Conservation (phyloP, 805 yeast genomes). For the Suhomyces vadensis region DNA sequence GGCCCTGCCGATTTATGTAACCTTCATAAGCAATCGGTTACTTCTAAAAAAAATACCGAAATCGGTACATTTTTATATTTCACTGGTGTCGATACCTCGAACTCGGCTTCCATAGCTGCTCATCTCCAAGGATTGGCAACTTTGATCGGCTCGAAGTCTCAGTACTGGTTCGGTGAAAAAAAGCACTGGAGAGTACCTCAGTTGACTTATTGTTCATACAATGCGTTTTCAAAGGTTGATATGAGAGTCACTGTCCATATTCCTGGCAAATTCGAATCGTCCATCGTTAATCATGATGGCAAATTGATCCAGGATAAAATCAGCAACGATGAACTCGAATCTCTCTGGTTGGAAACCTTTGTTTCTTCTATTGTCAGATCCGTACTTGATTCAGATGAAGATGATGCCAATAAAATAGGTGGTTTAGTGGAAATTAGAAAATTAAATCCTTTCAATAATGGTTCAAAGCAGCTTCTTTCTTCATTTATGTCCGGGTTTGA, state of each 20-base stretch:
- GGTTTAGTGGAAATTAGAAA: conserved; percentile 82
- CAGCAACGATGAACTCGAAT: conserved; percentile 56
- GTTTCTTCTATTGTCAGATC: conserved; percentile 75
- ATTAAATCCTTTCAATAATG: conserved; percentile 67
- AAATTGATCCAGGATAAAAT: conserved; percentile 51
- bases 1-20: conserved; percentile 73
- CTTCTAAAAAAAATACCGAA: conserved; percentile 44
- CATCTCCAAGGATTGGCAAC: conserved; percentile 68
- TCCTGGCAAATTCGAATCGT: conserved; percentile 70
- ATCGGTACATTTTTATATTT: conserved; percentile 74
- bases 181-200: conserved; percentile 71
- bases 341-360: conserved; percentile 52
- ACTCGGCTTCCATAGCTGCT: conserved; percentile 77
- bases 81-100: conserved; percentile 75
- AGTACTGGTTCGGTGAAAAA: conserved; percentile 78
- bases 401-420: conserved; percentile 52
- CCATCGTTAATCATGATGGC: conserved; percentile 52
- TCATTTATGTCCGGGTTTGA: conserved; percentile 67
- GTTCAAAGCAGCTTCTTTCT: conserved; percentile 41
- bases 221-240: conserved; percentile 62
- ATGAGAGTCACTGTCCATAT: conserved; percentile 70
- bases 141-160: conserved; percentile 57
- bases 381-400: conserved; percentile 65
- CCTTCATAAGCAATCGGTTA: conserved; percentile 44
- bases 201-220: conserved; percentile 67